Evolutionary conservation across 805 yeast genomes (phyloP), one percentile per base, ranked within the genome.

Genomic region (Starmerella powellii): DNA sequence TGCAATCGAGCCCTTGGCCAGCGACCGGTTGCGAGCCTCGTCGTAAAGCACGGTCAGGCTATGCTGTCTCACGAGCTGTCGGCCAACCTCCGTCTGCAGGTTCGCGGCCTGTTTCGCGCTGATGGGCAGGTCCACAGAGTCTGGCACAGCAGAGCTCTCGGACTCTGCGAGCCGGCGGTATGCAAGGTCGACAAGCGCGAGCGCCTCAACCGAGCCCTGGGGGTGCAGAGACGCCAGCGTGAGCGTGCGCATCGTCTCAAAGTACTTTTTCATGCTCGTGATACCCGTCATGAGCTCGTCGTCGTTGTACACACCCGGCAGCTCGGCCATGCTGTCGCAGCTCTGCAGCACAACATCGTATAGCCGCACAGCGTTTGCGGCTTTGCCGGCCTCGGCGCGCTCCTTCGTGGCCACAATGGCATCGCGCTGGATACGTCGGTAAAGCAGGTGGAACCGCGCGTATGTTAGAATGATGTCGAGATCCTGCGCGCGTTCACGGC

Each of bases 261-360:
- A 81, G 47, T 65, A 74, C 8, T 57, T 54, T 24, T 64, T 62
- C 52, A 84, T 62, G 13, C 68, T 51, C 11, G 65, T 68, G 34
- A 91, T 64, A 8, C 79, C 72, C 6, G 63, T 62, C 47, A 65
- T 58, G 41, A 88, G 67, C 18, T 71, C 77, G 40, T 81, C 91
- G 57, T 85, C 94, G 40, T 83, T 82, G 56, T 80, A 76, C 16
- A 88, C 94, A 67, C 97, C 97, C 0, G 96, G 95, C 39, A 91
- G 68, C 46, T 85, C 94, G 55, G 72, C 67, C 35, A 85, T 62
- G 50, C 78, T 79, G 3, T 61, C 62, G 28, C 79, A 57, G 15
- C 80, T 75, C 36, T 67, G 63, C 11, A 69, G 58, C 30, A 83
- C 67, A 8, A 69, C 64, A 18, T 70, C 73, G 45, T 67, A 68